Evolutionary conservation across 2,329 filamentous ascomycete species (phyloP), one percentile per base, ranked within the genome.

Genomic region (Aspergillus niger): DNA sequence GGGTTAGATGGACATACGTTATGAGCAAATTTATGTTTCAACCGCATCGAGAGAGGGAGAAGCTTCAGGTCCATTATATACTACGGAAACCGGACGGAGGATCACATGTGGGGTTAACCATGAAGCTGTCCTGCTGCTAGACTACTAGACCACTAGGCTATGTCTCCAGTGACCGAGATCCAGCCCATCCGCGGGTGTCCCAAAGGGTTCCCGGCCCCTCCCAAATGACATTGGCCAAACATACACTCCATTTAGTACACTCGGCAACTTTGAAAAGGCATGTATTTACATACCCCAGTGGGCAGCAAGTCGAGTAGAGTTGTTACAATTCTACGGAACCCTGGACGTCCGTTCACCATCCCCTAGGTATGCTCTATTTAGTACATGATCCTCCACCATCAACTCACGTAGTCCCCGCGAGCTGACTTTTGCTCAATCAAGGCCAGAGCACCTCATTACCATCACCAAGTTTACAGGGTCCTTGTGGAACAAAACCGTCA

Each of bases 41-140:
- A 17, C 24, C 24, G n/a, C 13, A 44, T 22, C 8, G 51, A 6
- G 8, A 6, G 15, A 39, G 36, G n/a, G 51, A 8, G 15, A 54
- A 41, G 51, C 15, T 22, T 10, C 36, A 43, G 38, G 28, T 10
- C 44, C 17, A 47, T 55, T 50, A 55, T 47, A 55, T 43, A 55
- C 41, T 28, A 44, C 26, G 53, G 39, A 28, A 20, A 51, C 20
- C 38, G 36, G 47, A 32, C 48, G 54, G 59, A 38, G 43, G 49
- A 65, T 66, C 64, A 66, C 64, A 66, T 65, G 64, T 66, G 63
- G 64, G 61, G 63, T 10, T 13, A 47, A 41, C 60, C 53, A 53
- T 56, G 39, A 47, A 30, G 28, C 60, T 51, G 60, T 55, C 41
- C 11, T 36, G 32, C 32, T 36, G 13, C 11, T 36, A 36, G 32